These are phyloP conservation scores for Malus sylvestris DNA, from an alignment of 306 rosid species.

Conservation along the genomic window DNA sequence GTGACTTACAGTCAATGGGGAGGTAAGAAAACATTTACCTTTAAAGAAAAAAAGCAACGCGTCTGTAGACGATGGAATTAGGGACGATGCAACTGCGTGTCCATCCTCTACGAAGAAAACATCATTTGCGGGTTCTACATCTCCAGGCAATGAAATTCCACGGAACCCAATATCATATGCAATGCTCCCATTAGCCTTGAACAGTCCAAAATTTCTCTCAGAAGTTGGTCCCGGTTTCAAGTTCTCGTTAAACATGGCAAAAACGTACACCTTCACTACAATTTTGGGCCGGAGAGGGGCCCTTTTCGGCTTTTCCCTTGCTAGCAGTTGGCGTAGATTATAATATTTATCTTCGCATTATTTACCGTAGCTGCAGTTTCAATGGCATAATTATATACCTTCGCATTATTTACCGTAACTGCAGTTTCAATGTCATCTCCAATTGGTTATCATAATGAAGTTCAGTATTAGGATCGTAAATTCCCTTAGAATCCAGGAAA, in stretches of 20 bases:
- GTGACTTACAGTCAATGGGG: not conserved
- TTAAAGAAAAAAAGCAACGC: constrained; percentile 42
- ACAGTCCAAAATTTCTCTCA: constrained; percentile 80
- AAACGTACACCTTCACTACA: constrained; percentile 65
- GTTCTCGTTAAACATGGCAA: constrained; percentile 80
- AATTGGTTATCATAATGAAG: constrained; percentile 72
- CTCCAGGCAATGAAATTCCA: constrained; percentile 25
- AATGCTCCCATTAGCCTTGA: constrained; percentile 82
- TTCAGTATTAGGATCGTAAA: constrained; percentile 49
- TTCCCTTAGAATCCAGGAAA: constrained; percentile 63
- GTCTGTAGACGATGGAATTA: constrained; percentile 38
- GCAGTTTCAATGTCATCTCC: constrained; percentile 67
- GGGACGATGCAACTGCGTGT: constrained; percentile 16
- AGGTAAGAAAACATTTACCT: constrained; percentile 36
- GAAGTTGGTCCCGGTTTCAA: constrained; percentile 59
- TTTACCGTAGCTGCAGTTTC: constrained; percentile 63
- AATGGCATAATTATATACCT: constrained; percentile 5
- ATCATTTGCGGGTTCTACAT: not conserved
- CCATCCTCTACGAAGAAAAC: not conserved
- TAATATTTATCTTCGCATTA: constrained; percentile 76
- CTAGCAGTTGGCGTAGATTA: constrained; percentile 77
- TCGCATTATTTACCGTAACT: constrained; percentile 48
- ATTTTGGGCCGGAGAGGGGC: constrained; percentile 77
- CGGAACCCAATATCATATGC: constrained; percentile 73
- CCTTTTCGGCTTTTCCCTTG: constrained; percentile 46